Conservation (phyloP, 139 green algal genomes). For the Chlamydomonas asymmetrica region DNA sequence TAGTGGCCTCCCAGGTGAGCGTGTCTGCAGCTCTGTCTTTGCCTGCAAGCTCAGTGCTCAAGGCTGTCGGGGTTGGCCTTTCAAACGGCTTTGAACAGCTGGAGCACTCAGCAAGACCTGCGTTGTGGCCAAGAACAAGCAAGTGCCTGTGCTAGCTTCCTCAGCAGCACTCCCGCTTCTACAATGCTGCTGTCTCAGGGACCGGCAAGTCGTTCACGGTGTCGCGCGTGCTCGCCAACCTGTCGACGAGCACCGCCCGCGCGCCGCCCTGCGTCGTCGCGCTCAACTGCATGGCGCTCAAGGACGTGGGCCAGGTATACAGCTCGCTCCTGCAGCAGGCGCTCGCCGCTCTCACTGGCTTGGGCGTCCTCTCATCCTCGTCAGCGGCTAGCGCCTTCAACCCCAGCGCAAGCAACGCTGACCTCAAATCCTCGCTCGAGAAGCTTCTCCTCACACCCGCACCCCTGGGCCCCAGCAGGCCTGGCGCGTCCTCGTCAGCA, state of each 20-base stretch:
- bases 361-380: too few relatives aligned
- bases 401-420: too few relatives aligned
- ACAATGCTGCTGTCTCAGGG: conserved; percentile 1
- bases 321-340: conserved; percentile 11
- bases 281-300: conserved; percentile 42
- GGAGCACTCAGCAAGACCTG: too few relatives aligned
- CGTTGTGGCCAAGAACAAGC: too few relatives aligned
- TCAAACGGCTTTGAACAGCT: too few relatives aligned
- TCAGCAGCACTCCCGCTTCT: neutral
- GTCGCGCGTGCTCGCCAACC: conserved; percentile 6
- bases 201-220: conserved; percentile 51
- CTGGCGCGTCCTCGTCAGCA: neutral
- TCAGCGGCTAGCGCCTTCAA: too few relatives aligned
- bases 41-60: too few relatives aligned
- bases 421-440: neutral
- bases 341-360: too few relatives aligned
- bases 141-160: too few relatives aligned
- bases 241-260: neutral
- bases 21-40: too few relatives aligned
- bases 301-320: conserved; percentile 14
- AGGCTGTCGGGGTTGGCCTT: too few relatives aligned
- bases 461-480: conserved; percentile 4
- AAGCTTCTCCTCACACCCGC: neutral
- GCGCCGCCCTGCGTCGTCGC: conserved; percentile 20
- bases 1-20: conserved; percentile 36